Evolutionary conservation across 2,329 filamentous ascomycete species (phyloP).

Genomic region (Penicillium crustosum): DNA sequence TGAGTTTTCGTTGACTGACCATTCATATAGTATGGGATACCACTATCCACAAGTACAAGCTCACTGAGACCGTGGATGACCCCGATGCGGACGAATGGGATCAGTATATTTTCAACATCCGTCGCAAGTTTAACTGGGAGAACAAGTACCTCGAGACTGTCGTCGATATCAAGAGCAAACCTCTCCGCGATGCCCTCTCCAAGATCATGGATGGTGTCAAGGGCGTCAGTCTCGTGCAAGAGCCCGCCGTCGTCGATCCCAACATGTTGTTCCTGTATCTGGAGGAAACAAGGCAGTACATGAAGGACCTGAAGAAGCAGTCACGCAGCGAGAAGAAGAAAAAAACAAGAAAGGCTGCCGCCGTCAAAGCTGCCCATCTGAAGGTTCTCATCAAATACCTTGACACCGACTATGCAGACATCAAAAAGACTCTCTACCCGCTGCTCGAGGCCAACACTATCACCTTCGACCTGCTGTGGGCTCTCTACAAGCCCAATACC

Average conservation of each 20-base stretch:
- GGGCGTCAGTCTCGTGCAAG: conserved; percentile 75
- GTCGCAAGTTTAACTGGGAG: conserved; percentile 79
- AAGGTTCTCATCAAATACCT: conserved; percentile 74
- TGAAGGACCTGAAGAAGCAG: conserved; percentile 65
- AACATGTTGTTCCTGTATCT: conserved; percentile 75
- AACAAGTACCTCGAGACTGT: conserved; percentile 73
- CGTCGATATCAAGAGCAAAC: conserved; percentile 83
- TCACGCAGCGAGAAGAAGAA: conserved; percentile 58
- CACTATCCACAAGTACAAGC: conserved; percentile 64
- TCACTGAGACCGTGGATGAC: conserved; percentile 65
- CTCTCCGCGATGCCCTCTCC: conserved; percentile 68
- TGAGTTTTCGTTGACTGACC: neutral
- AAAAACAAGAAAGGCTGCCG: conserved; percentile 40
- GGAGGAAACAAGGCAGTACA: conserved; percentile 67
- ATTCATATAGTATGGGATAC: conserved; percentile 48
- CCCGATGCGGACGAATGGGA: conserved; percentile 68
- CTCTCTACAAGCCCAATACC: conserved; percentile 82
- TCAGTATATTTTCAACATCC: conserved; percentile 78
- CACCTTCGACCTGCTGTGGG: conserved; percentile 86
- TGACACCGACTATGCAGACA: conserved; percentile 76
- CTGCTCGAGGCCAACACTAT: conserved; percentile 80
- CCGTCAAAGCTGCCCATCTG: conserved; percentile 50
- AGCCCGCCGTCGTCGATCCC: conserved; percentile 70
- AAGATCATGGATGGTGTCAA: conserved; percentile 75
- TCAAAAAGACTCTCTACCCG: conserved; percentile 76